A percentile compares a stretch with the other conserved stretches of the same genome.
Conservation (phyloP, 2,329 filamentous ascomycete species). For the Knufia petricola region DNA sequence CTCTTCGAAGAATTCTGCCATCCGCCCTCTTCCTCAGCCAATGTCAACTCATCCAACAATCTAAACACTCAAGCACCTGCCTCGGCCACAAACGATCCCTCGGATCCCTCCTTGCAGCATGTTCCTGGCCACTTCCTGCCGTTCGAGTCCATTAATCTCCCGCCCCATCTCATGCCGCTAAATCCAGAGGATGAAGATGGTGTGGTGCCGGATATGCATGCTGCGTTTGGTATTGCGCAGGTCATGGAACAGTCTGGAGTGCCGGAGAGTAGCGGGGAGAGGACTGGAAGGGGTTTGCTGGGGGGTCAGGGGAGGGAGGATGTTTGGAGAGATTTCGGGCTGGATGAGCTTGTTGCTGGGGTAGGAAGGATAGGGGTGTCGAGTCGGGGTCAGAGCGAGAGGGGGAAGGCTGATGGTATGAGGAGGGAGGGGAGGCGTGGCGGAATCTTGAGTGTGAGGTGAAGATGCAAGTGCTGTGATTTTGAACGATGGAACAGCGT, state of each 20-base stretch:
- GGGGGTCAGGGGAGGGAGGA: slow-evolving; percentile 17
- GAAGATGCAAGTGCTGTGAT: too few species aligned
- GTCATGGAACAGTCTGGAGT: slow-evolving; percentile 45
- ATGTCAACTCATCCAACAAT: slow-evolving; percentile 10
- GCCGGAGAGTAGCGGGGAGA: slow-evolving; percentile 21
- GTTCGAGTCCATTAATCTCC: slow-evolving; percentile 53
- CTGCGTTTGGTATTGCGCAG: slow-evolving; percentile 55
- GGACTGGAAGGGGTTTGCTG: slow-evolving; percentile 16
- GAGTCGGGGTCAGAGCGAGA: neutral
- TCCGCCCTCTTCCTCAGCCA: slow-evolving; percentile 28
- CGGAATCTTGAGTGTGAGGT: slow-evolving; percentile 6
- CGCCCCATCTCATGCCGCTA: slow-evolving; percentile 50
- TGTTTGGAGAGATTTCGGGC: slow-evolving; percentile 51
- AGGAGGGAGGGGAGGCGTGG: slow-evolving; percentile 10
- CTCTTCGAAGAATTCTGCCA: slow-evolving; percentile 43
- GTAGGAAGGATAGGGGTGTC: slow-evolving; percentile 4
- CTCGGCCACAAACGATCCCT: slow-evolving; percentile 10
- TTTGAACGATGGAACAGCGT: too few species aligned
- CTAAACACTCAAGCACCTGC: neutral
- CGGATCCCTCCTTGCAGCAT: slow-evolving; percentile 17
- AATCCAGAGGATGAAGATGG: slow-evolving; percentile 61
- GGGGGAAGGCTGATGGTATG: slow-evolving; percentile 3
- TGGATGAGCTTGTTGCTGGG: slow-evolving; percentile 18
- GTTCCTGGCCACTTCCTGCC: slow-evolving; percentile 35
- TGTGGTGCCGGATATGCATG: slow-evolving; percentile 57